These are phyloP conservation scores for Arthrobotrys sinensis DNA, from an alignment of 2,329 filamentous ascomycete genomes.

Conservation along the genomic window DNA sequence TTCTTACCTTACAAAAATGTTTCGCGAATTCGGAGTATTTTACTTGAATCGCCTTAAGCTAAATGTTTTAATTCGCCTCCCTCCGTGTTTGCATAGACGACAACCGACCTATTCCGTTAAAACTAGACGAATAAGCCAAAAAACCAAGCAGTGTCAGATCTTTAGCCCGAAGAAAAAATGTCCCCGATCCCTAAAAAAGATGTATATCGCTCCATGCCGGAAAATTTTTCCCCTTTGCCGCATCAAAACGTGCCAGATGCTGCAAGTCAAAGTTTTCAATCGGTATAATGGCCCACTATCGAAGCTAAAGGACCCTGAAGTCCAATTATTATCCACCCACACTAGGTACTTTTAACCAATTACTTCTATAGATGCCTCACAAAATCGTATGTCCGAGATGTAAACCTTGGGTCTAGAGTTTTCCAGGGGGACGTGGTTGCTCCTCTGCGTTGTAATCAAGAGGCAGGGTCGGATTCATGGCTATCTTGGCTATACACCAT, in stretches of 20 bases:
- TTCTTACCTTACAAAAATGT: constrained; percentile 45
- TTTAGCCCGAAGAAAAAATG: constrained; percentile 5
- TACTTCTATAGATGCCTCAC: constrained; percentile 48
- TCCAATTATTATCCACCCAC: constrained; percentile 31
- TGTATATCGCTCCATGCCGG: constrained; percentile 45
- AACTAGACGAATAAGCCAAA: constrained; percentile 15
- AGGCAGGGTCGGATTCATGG: constrained; percentile 18
- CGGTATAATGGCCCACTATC: constrained; percentile 32
- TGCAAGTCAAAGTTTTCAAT: constrained; percentile 28
- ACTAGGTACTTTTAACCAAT: constrained; percentile 42
- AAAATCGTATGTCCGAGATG: constrained; percentile 22
- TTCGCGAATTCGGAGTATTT: constrained; percentile 60
- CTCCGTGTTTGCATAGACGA: constrained; percentile 46
- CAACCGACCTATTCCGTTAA: constrained; percentile 27
- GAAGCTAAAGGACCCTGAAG: constrained; percentile 31
- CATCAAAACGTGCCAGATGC: constrained; percentile 50
- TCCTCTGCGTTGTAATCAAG: constrained; percentile 18
- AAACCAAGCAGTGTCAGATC: neutral
- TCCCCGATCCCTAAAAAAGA: constrained; percentile 29
- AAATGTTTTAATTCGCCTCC: constrained; percentile 41
- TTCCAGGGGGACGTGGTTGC: neutral
- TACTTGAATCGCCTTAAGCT: constrained; percentile 20
- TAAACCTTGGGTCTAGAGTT: constrained; percentile 15
- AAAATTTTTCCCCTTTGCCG: constrained; percentile 55
- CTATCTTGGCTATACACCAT: constrained; percentile 40